Evolutionary conservation across 345 rosid genomes (phyloP).

Genomic region (Hirschfeldia incana): DNA sequence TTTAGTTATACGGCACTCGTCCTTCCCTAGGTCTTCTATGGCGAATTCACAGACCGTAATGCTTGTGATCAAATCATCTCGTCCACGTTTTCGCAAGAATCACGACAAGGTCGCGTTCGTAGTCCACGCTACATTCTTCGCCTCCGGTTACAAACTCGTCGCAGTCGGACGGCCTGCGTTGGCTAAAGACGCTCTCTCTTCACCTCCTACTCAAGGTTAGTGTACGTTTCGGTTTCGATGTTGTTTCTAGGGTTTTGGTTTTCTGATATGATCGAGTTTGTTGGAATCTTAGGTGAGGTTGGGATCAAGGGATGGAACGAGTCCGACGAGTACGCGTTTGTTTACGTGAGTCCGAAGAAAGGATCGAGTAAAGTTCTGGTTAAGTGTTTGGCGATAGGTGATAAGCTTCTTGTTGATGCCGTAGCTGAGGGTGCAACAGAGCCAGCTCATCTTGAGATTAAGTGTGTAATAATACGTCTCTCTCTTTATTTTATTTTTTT

Average conservation of each 20-base stretch:
- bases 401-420: background rate
- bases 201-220: background rate
- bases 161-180: background rate
- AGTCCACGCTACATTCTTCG: background rate
- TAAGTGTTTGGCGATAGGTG: conserved; percentile 5
- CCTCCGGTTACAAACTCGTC: background rate
- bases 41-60: background rate
- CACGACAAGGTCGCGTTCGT: background rate
- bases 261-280: background rate
- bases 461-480: background rate
- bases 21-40: background rate
- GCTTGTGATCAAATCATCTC: background rate
- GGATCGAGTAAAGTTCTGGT: background rate
- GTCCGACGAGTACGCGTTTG: background rate
- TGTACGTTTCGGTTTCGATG: background rate
- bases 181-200: background rate
- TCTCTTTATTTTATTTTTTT: background rate
- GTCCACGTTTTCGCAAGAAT: background rate
- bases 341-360: background rate
- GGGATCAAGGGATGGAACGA: background rate
- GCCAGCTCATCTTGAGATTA: background rate
- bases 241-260: background rate
- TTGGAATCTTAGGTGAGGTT: background rate
- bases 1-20: background rate
- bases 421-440: background rate